Evolutionary conservation across 768 basidiomycete species (phyloP).

Genomic region (Rossbeevera mucosa): DNA sequence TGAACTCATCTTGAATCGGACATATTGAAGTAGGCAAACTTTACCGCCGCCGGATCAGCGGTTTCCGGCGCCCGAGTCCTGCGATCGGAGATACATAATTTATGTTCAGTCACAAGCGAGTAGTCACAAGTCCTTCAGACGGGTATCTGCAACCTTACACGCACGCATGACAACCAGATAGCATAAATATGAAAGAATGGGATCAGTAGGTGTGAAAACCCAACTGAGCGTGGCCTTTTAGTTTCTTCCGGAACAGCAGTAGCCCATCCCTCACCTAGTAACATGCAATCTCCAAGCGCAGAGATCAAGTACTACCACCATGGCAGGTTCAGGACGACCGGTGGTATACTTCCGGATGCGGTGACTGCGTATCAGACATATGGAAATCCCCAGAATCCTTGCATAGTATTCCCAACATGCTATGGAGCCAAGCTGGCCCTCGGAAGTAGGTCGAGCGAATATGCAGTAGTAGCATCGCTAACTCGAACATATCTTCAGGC

Average conservation of each 20-base stretch:
- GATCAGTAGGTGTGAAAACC: not conserved
- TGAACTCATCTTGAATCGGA: not conserved
- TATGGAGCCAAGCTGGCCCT: constrained; percentile 49
- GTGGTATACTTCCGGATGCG: constrained; percentile 52
- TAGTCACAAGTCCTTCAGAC: not conserved
- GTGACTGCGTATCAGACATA: constrained; percentile 56
- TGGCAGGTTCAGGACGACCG: constrained; percentile 49
- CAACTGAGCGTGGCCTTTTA: not conserved
- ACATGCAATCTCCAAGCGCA: constrained; percentile 12
- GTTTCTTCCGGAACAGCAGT: not conserved
- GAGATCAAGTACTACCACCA: constrained; percentile 48
- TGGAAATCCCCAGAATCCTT: constrained; percentile 49
- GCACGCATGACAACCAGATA: not conserved
- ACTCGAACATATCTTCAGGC: constrained; percentile 32
- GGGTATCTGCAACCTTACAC: not conserved
- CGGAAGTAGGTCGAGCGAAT: constrained; percentile 32
- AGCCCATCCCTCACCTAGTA: not conserved
- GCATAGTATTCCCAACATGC: constrained; percentile 57
- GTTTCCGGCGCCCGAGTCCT: not conserved
- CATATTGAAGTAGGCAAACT: not conserved
- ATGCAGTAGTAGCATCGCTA: not conserved
- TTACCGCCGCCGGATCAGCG: too few relatives aligned
- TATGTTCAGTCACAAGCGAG: not conserved
- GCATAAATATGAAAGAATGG: constrained; percentile 2
- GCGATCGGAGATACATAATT: not conserved